A percentile compares a stretch with the other conserved stretches of the same genome.
phyloP scores from a whole-genome alignment of 2,329 filamentous ascomycete species.

The Penicillium sp. region DNA sequence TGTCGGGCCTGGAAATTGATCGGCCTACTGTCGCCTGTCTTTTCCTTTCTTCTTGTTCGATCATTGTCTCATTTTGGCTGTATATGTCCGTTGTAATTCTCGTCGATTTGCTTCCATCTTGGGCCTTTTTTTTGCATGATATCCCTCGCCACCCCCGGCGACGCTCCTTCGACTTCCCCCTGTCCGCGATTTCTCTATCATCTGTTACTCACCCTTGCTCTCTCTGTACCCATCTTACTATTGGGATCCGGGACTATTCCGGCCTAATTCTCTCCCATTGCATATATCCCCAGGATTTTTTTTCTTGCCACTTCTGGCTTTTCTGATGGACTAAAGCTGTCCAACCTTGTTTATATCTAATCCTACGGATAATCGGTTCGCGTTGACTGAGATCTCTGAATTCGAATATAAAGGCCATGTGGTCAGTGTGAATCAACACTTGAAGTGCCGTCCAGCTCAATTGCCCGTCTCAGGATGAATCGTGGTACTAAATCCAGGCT shows the following conservation, averaged over 20 bases:
- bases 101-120: constrained; percentile 11
- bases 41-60: constrained; percentile 1
- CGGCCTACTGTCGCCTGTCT: constrained; percentile 6
- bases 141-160: constrained; percentile 27
- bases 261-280: background rate
- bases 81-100: constrained; percentile 29
- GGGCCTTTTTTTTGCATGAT: constrained; percentile 32
- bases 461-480: background rate
- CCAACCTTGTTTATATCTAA: constrained; percentile 15
- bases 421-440: background rate
- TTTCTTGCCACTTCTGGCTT: constrained; percentile 13
- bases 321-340: background rate
- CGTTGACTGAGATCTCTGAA: background rate
- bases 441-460: background rate
- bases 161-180: constrained; percentile 8
- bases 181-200: constrained; percentile 11
- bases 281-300: constrained; percentile 11
- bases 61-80: constrained; percentile 15
- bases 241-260: background rate
- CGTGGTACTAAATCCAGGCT: no score
- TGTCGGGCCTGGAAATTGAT: constrained; percentile 26
- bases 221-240: constrained; percentile 15
- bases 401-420: constrained; percentile 11
- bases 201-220: constrained; percentile 12
- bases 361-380: background rate